Evolutionary conservation across 495 filamentous ascomycete species (phyloP), one percentile per base, ranked within the genome.

Genomic region (Parachaetomium inaequale): DNA sequence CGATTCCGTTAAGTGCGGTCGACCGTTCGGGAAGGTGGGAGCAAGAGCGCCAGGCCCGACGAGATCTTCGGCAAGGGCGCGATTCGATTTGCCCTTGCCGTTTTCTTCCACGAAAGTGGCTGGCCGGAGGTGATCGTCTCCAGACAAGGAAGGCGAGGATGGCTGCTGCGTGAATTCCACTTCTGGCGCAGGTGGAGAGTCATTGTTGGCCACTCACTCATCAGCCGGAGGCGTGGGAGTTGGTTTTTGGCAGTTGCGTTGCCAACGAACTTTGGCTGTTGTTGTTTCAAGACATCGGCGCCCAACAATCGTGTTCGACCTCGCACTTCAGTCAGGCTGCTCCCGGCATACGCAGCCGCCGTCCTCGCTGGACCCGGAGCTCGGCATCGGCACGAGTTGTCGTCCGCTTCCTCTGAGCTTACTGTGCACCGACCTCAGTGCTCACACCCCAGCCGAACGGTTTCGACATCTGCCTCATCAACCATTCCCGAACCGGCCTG

Each of bases 11-110:
- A 55, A 21, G 55, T 34, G 36, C n/a, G 19, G 57, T 59, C 21
- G 46, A 50, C 62, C 50, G 8, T 64, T 64, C 50, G 51, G 62
- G 62, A 64, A 64, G 62, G 62, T 64, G 62, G 49, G 62, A 64
- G 42, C 38, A n/a, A 10, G 4, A 42, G 23, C 40, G 29, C 43
- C 55, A 34, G 42, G 38, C 51, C 32, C 42, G 40, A 46, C 42
- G 17, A 29, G 63, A 55, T 60, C 55, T 54, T 34, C 52, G 57
- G 43, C 42, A 60, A 52, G 46, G 55, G 52, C 49, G 49, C 28
- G 17, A 1, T 19, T 32, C 47, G 32, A 28, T 40, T 55, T 29
- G 42, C 45, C 49, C 46, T 50, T 57, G 5, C 31, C 49, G 25
- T 53, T 14, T 45, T 49, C 34, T 59, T 59, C 50, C 55, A 45